Base-by-base conservation (phyloP, 169 alveolate genomes). In the Plasmodium falciparum region DNA sequence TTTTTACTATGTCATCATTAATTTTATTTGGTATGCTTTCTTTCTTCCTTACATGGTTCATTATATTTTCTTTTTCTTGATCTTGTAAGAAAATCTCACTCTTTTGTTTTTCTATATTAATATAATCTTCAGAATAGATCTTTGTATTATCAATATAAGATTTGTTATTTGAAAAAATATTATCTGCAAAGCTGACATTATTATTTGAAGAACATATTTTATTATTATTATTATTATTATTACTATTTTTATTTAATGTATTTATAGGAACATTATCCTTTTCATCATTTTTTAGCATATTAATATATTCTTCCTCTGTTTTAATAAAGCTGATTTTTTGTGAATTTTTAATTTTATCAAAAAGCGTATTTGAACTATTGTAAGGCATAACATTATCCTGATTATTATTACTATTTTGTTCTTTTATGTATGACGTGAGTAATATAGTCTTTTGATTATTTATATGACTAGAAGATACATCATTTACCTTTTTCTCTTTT, bases 131-230 rank as follows among this genome's bases (percentile, higher is more conserved):
- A 5, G 47, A 39, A 39, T 39, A 39, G 1, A 83, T 20, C 22
- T 43, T 69, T 26, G 91, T 69, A 69, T 83, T 83, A 73, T 69
- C 71, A 58, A 83, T 70, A 47, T 83, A 59, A 54, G 58, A 83
- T n/a, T 52, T 50, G 5, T 39, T 59, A 43, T 17, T n/a, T 1
- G 24, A 54, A 33, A 83, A 83, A 4, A 29, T 69, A 13, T 69
- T 83, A 67, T 83, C 91, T 17, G 78, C 59, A 70, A 83, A 83
- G 59, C 91, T 83, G 22, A 83, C 59, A 62, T 83, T 56, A 70
- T 70, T 67, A 49, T 59, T 59, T 39, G 47, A 39, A 56, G 13
- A 6, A 12, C 9, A 9, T 47, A 24, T 20, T 17, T 6, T 45
- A 9, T 83, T 24, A 33, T 3, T 56, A 17, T 83, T 24, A 33